Base-by-base conservation (phyloP, 2,329 filamentous ascomycete genomes). In the Neofusicoccum parvum region DNA sequence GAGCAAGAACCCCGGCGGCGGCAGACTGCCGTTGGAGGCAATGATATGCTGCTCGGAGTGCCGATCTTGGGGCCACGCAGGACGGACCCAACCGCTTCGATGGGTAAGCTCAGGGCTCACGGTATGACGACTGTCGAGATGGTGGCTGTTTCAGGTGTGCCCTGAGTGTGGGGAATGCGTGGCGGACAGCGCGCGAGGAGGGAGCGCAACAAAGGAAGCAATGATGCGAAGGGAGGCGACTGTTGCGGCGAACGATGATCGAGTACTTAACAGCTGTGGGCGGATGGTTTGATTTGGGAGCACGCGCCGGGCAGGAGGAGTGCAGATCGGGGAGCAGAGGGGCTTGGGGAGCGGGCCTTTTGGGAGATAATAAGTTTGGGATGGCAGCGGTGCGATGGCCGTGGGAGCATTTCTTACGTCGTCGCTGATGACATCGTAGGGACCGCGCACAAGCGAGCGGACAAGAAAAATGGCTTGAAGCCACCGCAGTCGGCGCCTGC, bases 131-230 rank as follows among this genome's bases (percentile, higher is more conserved):
- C 50, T 15, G 49, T 64, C 48, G 62, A 53, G 62, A 54, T 54
- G 58, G 46, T 71, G 71, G 73, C 73, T 73, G 76, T 78, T 78
- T 78, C 75, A 78, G 71, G 70, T 72, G 69, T 39, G 66, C 66
- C 69, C 66, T 70, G 69, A 70, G 70, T 72, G 74, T 76, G 74
- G 73, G 70, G 73, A 76, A 75, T 58, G 50, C 32, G 51, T 56
- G 62, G 50, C 62, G 62, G 62, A 41, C 43, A 60, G 56, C 41
- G 56, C 54, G 56, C 56, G 56, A 60, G 43, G 48, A 37, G 48
- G 23, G 27, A n/a, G 23, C 56, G 43, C 17, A 45, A 53, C 64
- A 65, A 65, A 65, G 64, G 54, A 49, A 65, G 64, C 53, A 65
- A 59, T 65, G 63, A 65, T 65, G 51, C 53, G 62, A 64, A 64